Evolutionary conservation across 805 yeast species (phyloP), one percentile per base, ranked within the genome.

Genomic region (Hanseniaspora guilliermondii): DNA sequence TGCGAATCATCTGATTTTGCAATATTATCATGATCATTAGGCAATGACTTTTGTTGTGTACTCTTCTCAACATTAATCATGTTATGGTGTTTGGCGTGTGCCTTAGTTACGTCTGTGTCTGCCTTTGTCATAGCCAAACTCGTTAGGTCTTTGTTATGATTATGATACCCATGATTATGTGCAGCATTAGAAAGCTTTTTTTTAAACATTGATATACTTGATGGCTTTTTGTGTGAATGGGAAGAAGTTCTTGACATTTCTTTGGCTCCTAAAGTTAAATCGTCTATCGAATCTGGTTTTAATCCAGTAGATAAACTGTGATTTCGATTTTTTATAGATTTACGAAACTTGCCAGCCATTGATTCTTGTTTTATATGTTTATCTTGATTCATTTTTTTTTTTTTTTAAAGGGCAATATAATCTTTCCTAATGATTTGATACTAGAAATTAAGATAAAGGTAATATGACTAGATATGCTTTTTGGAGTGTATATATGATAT

Each of bases 151-250:
- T 32, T 44, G 25, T 35, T 33, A 14, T 41, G 53, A 16, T 16
- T 12, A 35, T 42, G 41, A 12, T 45, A 33, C 3, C 47, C 44
- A 25, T 52, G 47, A 5, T 5, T 11, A 17, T 44, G 55, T 1
- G 48, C 41, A 9, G 49, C 55, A 25, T 37, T 44, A 4, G 55
- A 44, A 3, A 42, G 21, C n/a, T 44, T 52, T 21, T 52, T 42
- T 19, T 52, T 52, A n/a, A 52, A 32, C 11, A 44, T 16, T 9
- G 49, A 52, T 17, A 52, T 52, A 9, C 55, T 47, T 14, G 55
- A 36, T 16, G 40, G 39, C 38, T 33, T 52, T n/a, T 52, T 44
- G 21, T 30, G 44, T 12, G 32, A 21, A 0, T n/a, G 22, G n/a
- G 47, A 14, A 2, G 39, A 16, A 6, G 17, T 33, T 21, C 41